Percentiles rank a stretch among this genome's conserved stretches.
Evolutionary conservation across 148 eudicot genomes (phyloP).

Genomic region (Amaranthus cruentus): DNA sequence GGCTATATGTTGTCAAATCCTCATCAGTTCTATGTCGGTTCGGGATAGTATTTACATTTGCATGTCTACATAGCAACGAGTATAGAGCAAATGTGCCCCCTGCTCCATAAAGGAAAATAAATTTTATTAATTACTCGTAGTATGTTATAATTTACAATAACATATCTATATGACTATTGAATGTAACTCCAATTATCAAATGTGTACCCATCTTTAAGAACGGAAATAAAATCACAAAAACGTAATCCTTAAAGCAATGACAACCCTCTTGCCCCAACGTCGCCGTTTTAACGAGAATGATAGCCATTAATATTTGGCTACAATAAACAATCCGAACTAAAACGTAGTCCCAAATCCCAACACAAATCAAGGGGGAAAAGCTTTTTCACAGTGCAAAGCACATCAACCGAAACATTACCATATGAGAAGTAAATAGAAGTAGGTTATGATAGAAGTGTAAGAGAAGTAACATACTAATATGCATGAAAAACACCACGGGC

Average conservation of each 20-base stretch:
- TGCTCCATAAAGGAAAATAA: conserved; percentile 21
- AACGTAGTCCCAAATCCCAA: too few species aligned
- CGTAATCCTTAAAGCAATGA: neutral
- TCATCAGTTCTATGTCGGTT: conserved; percentile 95
- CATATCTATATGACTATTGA: neutral
- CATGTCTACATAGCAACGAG: conserved; percentile 92
- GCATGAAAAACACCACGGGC: neutral
- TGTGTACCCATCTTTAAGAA: neutral
- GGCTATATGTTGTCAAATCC: conserved; percentile 93
- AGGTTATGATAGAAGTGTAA: neutral
- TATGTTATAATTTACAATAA: conserved; percentile 1
- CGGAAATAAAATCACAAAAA: neutral
- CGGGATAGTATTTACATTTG: conserved; percentile 78
- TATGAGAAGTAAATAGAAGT: too few species aligned
- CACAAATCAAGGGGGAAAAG: too few species aligned
- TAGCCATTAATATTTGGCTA: too few species aligned
- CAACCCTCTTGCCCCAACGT: neutral
- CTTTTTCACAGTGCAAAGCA: too few species aligned
- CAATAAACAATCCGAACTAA: too few species aligned
- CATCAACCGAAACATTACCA: too few species aligned
- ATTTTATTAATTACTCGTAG: conserved; percentile 2
- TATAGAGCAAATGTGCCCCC: conserved; percentile 98
- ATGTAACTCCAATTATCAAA: neutral
- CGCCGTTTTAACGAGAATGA: too few species aligned
- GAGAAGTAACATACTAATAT: neutral